Conservation (phyloP, 2,329 filamentous ascomycete species). For the Colletotrichum sp. region DNA sequence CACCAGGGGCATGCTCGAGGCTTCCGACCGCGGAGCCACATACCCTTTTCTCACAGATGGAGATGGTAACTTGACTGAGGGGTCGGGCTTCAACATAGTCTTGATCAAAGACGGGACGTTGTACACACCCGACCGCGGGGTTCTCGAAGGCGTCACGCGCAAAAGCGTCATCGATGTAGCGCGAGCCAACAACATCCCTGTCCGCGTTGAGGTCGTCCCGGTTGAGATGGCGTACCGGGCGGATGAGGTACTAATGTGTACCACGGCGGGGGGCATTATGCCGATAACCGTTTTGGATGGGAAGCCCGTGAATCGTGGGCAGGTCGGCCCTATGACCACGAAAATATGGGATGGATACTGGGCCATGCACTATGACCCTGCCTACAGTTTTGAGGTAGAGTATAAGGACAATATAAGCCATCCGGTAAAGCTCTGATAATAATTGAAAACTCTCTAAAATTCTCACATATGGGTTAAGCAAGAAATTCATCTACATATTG, state of each 20-base stretch:
- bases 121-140: conserved; percentile 52
- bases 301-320: conserved; percentile 41
- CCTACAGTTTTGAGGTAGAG: conserved; percentile 38
- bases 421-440: too few relatives aligned
- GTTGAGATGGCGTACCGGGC: conserved; percentile 42
- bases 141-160: conserved; percentile 53
- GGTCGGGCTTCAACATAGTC: conserved; percentile 53
- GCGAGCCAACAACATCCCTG: conserved; percentile 31
- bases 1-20: conserved; percentile 49
- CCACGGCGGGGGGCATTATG: conserved; percentile 59
- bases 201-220: conserved; percentile 45
- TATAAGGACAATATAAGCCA: too few relatives aligned
- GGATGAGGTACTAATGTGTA: conserved; percentile 59
- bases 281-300: conserved; percentile 54
- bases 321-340: conserved; percentile 49
- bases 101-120: conserved; percentile 49
- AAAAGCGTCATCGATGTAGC: conserved; percentile 53
- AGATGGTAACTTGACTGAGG: conserved; percentile 53
- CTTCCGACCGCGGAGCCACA: conserved; percentile 46
- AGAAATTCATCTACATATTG: too few relatives aligned
- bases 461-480: too few relatives aligned
- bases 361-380: conserved; percentile 48
- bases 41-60: conserved; percentile 58
- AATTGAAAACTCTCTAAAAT: too few relatives aligned
- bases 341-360: conserved; percentile 57